phyloP scores from a whole-genome alignment of 441 rosid genomes.

The Populus tomentosa region DNA sequence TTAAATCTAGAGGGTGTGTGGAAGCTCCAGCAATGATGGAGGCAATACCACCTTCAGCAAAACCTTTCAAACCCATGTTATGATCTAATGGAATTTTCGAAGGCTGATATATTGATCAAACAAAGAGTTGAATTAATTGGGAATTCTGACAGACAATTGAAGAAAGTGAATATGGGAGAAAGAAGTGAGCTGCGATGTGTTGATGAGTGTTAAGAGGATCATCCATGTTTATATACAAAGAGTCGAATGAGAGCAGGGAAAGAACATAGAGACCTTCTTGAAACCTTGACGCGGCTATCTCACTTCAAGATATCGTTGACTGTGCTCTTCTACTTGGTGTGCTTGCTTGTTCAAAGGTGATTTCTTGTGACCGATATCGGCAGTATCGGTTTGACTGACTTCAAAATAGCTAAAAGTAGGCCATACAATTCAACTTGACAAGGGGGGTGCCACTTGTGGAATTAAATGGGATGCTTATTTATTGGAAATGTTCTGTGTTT shows the following conservation, averaged over 20 bases:
- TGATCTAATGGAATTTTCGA: not conserved
- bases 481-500: not conserved
- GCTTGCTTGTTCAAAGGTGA: not conserved
- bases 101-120: not conserved
- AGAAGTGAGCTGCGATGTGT: not conserved
- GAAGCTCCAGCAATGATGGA: constrained; percentile 62
- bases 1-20: constrained; percentile 65
- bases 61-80: constrained; percentile 60
- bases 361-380: not conserved
- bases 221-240: not conserved
- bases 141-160: not conserved
- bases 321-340: not conserved
- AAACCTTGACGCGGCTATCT: not conserved
- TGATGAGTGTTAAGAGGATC: not conserved
- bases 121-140: not conserved
- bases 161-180: not conserved
- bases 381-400: not conserved
- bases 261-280: not conserved
- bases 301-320: not conserved
- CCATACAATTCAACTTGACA: not conserved
- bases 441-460: not conserved
- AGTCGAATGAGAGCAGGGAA: not conserved
- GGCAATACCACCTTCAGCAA: constrained; percentile 71
- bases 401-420: not conserved
- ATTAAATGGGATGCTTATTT: not conserved